Conservation (phyloP, 2,329 filamentous ascomycete genomes). For the Celoporthe dispersa region DNA sequence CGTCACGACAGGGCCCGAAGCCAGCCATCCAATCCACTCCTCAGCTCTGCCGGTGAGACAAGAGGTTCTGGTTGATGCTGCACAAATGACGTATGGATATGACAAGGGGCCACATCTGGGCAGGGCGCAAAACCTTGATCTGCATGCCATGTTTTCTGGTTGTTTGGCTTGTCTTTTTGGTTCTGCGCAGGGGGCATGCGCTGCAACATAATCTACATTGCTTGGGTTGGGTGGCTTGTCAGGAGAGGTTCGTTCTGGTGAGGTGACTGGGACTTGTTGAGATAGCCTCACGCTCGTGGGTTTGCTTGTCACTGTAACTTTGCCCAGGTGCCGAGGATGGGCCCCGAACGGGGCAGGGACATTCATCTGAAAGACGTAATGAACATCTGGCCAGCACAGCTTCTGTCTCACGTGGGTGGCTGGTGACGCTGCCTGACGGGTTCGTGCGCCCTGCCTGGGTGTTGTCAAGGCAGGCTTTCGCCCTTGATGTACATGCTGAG, state of each 20-base stretch:
- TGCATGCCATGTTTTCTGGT: neutral
- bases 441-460: neutral
- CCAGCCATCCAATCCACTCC: neutral
- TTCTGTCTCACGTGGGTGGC: neutral
- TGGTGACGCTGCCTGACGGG: neutral
- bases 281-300: neutral
- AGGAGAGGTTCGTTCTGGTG: too few relatives aligned
- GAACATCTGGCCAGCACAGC: neutral
- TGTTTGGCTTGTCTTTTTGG: neutral
- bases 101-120: neutral
- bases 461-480: neutral
- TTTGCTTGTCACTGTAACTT: neutral
- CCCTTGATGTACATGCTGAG: neutral
- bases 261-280: neutral
- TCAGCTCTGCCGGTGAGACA: neutral
- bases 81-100: neutral
- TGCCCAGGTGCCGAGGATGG: neutral
- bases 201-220: too few relatives aligned
- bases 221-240: neutral
- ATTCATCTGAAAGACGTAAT: neutral
- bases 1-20: neutral
- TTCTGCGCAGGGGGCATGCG: neutral
- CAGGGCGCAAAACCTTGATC: neutral
- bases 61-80: neutral
- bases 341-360: neutral